These are phyloP conservation scores for Fennellomyces sp. DNA, from an alignment of 371 early-diverging fungal genomes.

Conservation along the genomic window DNA sequence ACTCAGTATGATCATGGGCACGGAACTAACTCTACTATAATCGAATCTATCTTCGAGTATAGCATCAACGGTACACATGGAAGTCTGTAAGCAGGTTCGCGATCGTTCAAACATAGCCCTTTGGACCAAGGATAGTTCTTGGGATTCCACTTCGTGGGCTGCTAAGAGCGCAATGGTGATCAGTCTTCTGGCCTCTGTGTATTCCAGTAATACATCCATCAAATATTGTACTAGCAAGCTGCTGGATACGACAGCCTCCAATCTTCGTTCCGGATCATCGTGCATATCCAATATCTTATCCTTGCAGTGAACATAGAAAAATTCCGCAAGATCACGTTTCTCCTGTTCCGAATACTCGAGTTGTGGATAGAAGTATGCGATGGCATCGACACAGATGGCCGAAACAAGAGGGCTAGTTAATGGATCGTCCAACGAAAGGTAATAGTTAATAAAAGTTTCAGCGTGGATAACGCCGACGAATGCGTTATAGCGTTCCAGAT, in stretches of 20 bases:
- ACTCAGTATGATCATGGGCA: background rate
- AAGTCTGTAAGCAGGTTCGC: background rate
- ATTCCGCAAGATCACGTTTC: constrained; percentile 15
- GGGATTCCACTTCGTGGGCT: background rate
- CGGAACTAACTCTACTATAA: background rate
- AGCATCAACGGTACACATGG: background rate
- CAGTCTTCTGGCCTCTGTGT: background rate
- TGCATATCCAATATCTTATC: constrained; percentile 13
- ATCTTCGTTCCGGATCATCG: constrained; percentile 18
- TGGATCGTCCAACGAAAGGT: constrained; percentile 6
- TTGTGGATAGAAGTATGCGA: background rate
- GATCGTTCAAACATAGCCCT: background rate
- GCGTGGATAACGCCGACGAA: background rate
- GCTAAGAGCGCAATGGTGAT: background rate
- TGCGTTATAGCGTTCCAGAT: background rate
- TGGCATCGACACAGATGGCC: constrained; percentile 12
- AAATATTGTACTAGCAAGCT: background rate
- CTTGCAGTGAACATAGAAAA: constrained; percentile 11
- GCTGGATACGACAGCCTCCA: constrained; percentile 13
- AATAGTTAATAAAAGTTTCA: constrained; percentile 5
- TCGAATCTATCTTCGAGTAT: background rate
- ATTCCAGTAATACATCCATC: background rate
- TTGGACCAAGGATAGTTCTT: background rate
- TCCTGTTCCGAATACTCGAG: background rate
- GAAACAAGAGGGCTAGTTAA: constrained; percentile 6